These are phyloP conservation scores for Mycena metata DNA, from an alignment of 768 basidiomycete species.

Conservation along the genomic window DNA sequence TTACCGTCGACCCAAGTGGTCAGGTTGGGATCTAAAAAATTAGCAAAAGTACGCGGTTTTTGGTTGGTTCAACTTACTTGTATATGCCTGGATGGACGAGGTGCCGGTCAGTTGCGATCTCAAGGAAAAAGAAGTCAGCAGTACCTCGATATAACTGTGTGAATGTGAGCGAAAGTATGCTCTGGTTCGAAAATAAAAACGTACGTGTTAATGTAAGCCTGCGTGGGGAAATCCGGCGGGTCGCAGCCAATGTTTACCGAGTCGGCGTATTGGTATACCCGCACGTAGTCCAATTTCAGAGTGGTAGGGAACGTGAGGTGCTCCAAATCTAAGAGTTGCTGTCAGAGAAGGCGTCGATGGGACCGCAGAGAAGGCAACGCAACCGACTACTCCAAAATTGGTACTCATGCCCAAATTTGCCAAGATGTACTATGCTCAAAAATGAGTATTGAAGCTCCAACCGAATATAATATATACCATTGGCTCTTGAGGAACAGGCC, in stretches of 20 bases:
- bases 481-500: constrained; percentile 76
- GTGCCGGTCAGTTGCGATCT: neutral
- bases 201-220: constrained; percentile 71
- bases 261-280: constrained; percentile 75
- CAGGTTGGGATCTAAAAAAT: constrained; percentile 61
- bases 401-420: constrained; percentile 64
- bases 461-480: constrained; percentile 58
- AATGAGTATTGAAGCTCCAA: neutral
- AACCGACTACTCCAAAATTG: constrained; percentile 21
- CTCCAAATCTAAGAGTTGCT: constrained; percentile 45
- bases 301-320: constrained; percentile 64
- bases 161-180: neutral
- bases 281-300: constrained; percentile 76
- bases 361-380: too few species aligned
- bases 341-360: too few species aligned
- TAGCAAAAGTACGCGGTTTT: constrained; percentile 43
- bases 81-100: constrained; percentile 10
- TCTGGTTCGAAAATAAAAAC: neutral
- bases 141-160: constrained; percentile 19
- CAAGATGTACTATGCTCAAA: constrained; percentile 57
- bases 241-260: constrained; percentile 73
- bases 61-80: neutral
- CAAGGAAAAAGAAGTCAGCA: neutral
- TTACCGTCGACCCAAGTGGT: constrained; percentile 60
- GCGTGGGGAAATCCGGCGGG: constrained; percentile 71